A percentile compares a stretch with the other conserved stretches of the same genome.
These are phyloP conservation scores for Epichloe brachyelytri DNA, from an alignment of 2,329 filamentous ascomycete genomes.

Conservation along the genomic window DNA sequence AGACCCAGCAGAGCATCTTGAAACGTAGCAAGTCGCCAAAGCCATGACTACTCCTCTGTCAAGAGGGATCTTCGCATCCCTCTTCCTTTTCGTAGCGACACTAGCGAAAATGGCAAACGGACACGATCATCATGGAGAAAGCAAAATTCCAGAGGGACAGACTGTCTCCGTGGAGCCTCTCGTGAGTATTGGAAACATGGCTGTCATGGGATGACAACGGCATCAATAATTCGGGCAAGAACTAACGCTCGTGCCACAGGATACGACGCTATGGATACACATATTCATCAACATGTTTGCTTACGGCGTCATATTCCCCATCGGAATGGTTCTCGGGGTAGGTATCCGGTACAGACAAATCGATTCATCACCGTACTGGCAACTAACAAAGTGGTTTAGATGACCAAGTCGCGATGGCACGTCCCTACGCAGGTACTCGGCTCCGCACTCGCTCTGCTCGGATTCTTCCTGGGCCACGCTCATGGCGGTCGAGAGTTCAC, in stretches of 20 bases:
- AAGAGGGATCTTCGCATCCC: constrained; percentile 8
- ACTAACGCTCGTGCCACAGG: constrained; percentile 34
- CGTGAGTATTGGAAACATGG: constrained; percentile 30
- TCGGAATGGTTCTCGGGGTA: constrained; percentile 91
- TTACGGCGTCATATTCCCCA: constrained; percentile 85
- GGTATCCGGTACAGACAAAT: constrained; percentile 19
- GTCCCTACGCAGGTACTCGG: constrained; percentile 74
- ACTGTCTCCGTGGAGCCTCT: constrained; percentile 61
- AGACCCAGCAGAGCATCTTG: constrained; percentile 1
- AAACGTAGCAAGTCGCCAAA: constrained; percentile 4
- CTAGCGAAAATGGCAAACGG: constrained; percentile 15
- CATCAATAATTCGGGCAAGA: background rate
- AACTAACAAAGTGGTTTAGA: constrained; percentile 33
- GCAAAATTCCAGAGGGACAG: constrained; percentile 54
- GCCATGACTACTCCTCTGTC: constrained; percentile 11
- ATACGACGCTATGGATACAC: constrained; percentile 83
- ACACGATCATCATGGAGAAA: constrained; percentile 37
- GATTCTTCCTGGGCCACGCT: constrained; percentile 82
- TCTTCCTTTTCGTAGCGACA: constrained; percentile 12
- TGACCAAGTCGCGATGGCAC: constrained; percentile 85
- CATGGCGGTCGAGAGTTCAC: constrained; percentile 84
- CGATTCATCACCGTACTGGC: background rate
- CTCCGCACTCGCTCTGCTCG: constrained; percentile 62
- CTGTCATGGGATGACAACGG: background rate
- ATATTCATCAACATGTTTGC: constrained; percentile 78